These are phyloP conservation scores for Aureobasidium sp. DNA, from an alignment of 2,329 filamentous ascomycete genomes.

Conservation along the genomic window DNA sequence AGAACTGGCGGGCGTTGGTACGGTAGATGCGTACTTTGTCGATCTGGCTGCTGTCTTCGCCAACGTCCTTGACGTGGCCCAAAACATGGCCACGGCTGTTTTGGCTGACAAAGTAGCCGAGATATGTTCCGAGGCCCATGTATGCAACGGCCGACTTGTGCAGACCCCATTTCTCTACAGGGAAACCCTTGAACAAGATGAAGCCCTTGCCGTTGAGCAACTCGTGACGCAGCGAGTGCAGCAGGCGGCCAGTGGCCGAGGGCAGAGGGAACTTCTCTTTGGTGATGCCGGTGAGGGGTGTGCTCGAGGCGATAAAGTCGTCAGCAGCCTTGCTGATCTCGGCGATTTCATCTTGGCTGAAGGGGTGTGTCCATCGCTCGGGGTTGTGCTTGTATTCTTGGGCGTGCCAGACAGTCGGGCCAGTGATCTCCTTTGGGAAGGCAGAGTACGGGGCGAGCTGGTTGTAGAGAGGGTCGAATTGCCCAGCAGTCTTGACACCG, in stretches of 20 bases:
- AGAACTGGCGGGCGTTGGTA: slow-evolving; percentile 78
- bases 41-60: slow-evolving; percentile 72
- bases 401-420: slow-evolving; percentile 65
- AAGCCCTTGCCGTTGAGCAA: slow-evolving; percentile 83
- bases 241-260: slow-evolving; percentile 43
- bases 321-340: slow-evolving; percentile 64
- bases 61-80: slow-evolving; percentile 81
- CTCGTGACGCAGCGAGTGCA: slow-evolving; percentile 54
- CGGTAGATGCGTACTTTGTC: slow-evolving; percentile 86
- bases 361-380: slow-evolving; percentile 65
- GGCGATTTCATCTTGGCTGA: slow-evolving; percentile 57
- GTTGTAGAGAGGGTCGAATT: slow-evolving; percentile 62
- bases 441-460: slow-evolving; percentile 58
- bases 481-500: slow-evolving; percentile 62
- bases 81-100: slow-evolving; percentile 78
- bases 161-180: slow-evolving; percentile 66
- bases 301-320: slow-evolving; percentile 57
- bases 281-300: slow-evolving; percentile 64
- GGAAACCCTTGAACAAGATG: slow-evolving; percentile 81
- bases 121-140: slow-evolving; percentile 73
- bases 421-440: slow-evolving; percentile 65
- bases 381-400: slow-evolving; percentile 57
- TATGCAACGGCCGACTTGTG: slow-evolving; percentile 81
- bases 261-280: slow-evolving; percentile 58
- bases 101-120: slow-evolving; percentile 83